These are phyloP conservation scores for Phoenix dactylifera DNA, from an alignment of 176 grass and related monocot genomes.

Conservation along the genomic window DNA sequence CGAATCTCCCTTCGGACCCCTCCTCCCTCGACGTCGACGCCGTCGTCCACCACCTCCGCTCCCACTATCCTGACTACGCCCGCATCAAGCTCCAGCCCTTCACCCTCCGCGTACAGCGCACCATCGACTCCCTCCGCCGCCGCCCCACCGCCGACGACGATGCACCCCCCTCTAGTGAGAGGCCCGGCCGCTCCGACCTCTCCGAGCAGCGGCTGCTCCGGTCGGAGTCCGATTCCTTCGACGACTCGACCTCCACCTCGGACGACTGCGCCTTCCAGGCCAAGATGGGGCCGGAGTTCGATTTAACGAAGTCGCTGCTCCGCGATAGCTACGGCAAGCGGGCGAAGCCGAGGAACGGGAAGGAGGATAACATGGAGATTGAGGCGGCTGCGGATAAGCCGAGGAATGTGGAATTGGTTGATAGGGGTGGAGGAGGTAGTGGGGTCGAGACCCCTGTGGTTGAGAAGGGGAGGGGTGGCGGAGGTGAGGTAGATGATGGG, in stretches of 20 bases:
- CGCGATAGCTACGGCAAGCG: conserved; percentile 41
- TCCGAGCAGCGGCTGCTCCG: conserved; percentile 16
- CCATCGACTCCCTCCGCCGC: neutral
- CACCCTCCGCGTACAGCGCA: conserved; percentile 21
- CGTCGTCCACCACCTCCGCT: conserved; percentile 42
- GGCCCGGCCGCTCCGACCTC: neutral
- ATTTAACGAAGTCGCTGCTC: conserved; percentile 56
- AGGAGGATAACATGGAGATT: conserved; percentile 52
- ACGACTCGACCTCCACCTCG: conserved; percentile 35
- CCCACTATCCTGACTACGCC: conserved; percentile 30
- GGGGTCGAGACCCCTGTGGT: conserved; percentile 5
- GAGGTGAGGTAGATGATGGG: conserved; percentile 4
- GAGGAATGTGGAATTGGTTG: conserved; percentile 19
- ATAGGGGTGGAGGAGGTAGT: conserved; percentile 19
- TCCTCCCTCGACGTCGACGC: conserved; percentile 29
- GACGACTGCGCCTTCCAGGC: conserved; percentile 19
- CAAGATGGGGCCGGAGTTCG: conserved; percentile 28
- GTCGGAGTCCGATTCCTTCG: neutral
- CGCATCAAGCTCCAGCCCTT: conserved; percentile 52
- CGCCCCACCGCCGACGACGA: conserved; percentile 8
- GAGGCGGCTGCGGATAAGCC: conserved; percentile 44
- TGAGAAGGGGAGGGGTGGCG: conserved; percentile 17
- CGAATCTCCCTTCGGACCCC: conserved; percentile 11
- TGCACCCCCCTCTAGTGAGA: neutral
- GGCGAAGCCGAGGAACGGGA: neutral